Percentiles rank a stretch among this genome's conserved stretches.
Evolutionary conservation across 306 rosid species (phyloP).

Genomic region (Begonia peltatifolia): DNA sequence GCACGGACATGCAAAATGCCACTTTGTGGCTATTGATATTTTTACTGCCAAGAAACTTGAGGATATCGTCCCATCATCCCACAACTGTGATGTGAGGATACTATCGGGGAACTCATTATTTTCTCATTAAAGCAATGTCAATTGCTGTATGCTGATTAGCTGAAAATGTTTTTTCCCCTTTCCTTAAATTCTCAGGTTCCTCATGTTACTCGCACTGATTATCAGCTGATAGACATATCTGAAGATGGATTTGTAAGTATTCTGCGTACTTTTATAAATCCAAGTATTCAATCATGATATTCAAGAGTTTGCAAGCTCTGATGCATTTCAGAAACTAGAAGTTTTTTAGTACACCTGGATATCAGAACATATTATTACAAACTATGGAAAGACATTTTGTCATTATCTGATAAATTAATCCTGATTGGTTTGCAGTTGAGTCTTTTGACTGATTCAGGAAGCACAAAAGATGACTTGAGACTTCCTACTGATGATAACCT

Average conservation of each 20-base stretch:
- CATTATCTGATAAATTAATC: neutral
- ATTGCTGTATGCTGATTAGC: too few species aligned
- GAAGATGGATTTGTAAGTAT: conserved; percentile 73
- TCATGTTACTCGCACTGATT: conserved; percentile 73
- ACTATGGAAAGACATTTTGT: neutral
- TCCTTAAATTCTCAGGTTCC: conserved; percentile 33
- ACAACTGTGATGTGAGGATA: conserved; percentile 68
- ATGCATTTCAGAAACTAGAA: too few species aligned
- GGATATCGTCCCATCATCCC: conserved; percentile 85
- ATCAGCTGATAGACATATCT: conserved; percentile 75
- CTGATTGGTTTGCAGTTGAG: conserved; percentile 11
- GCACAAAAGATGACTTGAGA: conserved; percentile 21
- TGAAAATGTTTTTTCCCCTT: too few species aligned
- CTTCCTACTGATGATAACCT: conserved; percentile 17
- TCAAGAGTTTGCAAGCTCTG: too few species aligned
- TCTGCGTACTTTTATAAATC: neutral
- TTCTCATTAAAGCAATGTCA: too few species aligned
- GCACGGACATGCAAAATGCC: conserved; percentile 90
- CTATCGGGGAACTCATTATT: neutral
- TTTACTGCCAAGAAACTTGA: conserved; percentile 73
- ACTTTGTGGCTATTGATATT: conserved; percentile 76
- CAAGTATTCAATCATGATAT: too few species aligned
- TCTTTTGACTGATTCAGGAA: conserved; percentile 18
- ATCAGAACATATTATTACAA: neutral
- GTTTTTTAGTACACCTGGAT: neutral